Evolutionary conservation across 129 eudicot species (phyloP).

Genomic region (Apium graveolens): DNA sequence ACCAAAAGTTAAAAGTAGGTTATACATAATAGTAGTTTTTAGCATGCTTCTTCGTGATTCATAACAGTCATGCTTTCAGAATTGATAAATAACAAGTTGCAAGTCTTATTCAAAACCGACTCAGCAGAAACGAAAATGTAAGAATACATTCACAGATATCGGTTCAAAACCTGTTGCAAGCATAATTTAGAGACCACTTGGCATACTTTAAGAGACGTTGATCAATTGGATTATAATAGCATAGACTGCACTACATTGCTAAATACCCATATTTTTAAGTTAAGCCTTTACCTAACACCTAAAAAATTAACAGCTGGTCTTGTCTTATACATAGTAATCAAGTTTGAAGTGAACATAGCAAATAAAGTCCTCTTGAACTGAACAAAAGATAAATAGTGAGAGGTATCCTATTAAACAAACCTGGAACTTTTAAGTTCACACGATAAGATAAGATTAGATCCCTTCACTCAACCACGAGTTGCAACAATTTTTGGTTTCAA

Average conservation of each 20-base stretch:
- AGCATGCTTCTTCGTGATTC: not conserved
- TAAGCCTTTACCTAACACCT: conserved; percentile 7
- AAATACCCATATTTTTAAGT: not conserved
- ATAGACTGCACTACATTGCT: not conserved
- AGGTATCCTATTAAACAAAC: conserved; percentile 2
- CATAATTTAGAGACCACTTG: conserved; percentile 14
- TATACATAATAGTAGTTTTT: not conserved
- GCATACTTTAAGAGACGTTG: conserved; percentile 1
- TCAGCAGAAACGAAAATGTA: not conserved
- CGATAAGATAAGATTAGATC: conserved; percentile 12
- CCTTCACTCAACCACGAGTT: conserved; percentile 10
- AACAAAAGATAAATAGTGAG: not conserved
- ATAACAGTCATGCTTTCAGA: not conserved
- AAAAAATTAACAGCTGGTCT: not conserved
- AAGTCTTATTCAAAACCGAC: conserved; percentile 10
- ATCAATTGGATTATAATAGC: not conserved
- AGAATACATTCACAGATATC: not conserved
- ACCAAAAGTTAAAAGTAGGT: not conserved
- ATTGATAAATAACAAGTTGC: not conserved
- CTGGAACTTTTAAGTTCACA: not conserved
- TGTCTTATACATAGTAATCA: not conserved
- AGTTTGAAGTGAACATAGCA: not conserved
- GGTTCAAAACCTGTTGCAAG: conserved; percentile 7
- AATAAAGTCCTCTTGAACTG: not conserved
- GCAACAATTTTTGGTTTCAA: not conserved